These are phyloP conservation scores for Fusarium domesticum DNA, from an alignment of 2,329 filamentous ascomycete genomes.

Conservation along the genomic window DNA sequence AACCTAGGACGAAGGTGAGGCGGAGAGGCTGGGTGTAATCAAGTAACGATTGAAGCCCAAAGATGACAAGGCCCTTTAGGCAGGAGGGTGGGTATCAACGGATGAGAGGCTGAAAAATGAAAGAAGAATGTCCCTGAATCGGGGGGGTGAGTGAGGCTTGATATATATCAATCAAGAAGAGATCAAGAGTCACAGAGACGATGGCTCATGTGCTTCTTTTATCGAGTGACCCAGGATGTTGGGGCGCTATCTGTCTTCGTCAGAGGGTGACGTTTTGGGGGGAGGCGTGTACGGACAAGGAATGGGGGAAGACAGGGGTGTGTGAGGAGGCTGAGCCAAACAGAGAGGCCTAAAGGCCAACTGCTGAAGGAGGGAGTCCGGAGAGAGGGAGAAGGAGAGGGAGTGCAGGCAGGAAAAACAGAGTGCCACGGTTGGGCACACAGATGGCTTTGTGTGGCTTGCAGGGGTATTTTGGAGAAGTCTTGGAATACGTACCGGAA, in stretches of 20 bases:
- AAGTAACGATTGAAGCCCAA: conserved; percentile 10
- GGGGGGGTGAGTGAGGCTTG: conserved; percentile 26
- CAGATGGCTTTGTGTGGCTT: conserved; percentile 5
- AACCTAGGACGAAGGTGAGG: conserved; percentile 4
- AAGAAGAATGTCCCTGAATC: conserved; percentile 11
- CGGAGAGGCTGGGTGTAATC: conserved; percentile 5
- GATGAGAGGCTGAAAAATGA: conserved; percentile 19
- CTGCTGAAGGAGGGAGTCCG: conserved; percentile 2
- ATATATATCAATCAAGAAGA: conserved; percentile 16
- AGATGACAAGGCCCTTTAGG: conserved; percentile 11
- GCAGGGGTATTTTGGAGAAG: conserved; percentile 5
- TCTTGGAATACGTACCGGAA: background rate
- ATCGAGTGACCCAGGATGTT: conserved; percentile 32
- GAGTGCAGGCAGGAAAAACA: conserved; percentile 6
- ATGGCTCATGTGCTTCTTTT: conserved; percentile 33
- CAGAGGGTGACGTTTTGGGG: conserved; percentile 42
- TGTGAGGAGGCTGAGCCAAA: conserved; percentile 40
- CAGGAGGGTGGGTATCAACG: conserved; percentile 17
- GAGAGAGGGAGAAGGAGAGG: conserved; percentile 2
- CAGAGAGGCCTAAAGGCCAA: conserved; percentile 3
- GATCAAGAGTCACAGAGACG: conserved; percentile 21
- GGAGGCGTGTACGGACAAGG: conserved; percentile 11
- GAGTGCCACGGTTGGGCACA: conserved; percentile 23
- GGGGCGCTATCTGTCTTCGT: conserved; percentile 30
- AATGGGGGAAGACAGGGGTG: conserved; percentile 4